phyloP scores from a whole-genome alignment of 371 early-diverging fungal species.

The Actinomortierella wolfii region DNA sequence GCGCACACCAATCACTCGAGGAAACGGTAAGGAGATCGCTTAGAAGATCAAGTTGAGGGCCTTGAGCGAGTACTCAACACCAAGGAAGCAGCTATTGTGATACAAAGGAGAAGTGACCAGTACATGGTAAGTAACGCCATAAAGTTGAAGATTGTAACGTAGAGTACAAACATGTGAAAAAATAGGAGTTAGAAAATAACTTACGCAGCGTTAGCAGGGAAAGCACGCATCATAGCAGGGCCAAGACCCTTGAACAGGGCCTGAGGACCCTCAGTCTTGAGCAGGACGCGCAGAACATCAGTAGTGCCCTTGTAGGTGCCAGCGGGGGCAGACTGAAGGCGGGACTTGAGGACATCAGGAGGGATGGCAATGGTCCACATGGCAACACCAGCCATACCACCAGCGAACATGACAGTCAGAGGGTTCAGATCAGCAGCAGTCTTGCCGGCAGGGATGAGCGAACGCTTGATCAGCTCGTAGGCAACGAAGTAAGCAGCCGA shows the following conservation, averaged over 20 bases:
- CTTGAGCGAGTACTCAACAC: conserved; percentile 69
- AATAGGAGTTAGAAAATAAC: conserved; percentile 6
- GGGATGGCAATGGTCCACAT: conserved; percentile 91
- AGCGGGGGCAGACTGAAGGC: conserved; percentile 93
- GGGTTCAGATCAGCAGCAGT: conserved; percentile 74
- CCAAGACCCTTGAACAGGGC: conserved; percentile 97
- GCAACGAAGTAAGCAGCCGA: conserved; percentile 97
- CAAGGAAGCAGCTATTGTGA: conserved; percentile 63
- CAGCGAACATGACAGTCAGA: conserved; percentile 89
- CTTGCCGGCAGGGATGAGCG: conserved; percentile 75
- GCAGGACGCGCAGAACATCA: conserved; percentile 81
- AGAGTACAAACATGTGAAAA: conserved; percentile 1
- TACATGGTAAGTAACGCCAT: conserved; percentile 40
- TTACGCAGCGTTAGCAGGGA: conserved; percentile 91
- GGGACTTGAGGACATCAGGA: conserved; percentile 96
- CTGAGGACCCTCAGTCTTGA: conserved; percentile 85
- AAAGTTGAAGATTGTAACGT: conserved; percentile 10
- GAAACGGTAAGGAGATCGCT: too few relatives aligned
- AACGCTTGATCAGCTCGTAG: conserved; percentile 88
- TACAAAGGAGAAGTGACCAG: conserved; percentile 1
- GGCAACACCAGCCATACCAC: conserved; percentile 91
- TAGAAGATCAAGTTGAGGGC: conserved; percentile 73
- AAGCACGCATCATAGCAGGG: conserved; percentile 94
- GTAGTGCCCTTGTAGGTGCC: conserved; percentile 88
- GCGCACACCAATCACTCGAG: too few relatives aligned